Evolutionary conservation across 2,329 filamentous ascomycete species (phyloP), one percentile per base, ranked within the genome.

Genomic region (Botrytis hyacinthi): DNA sequence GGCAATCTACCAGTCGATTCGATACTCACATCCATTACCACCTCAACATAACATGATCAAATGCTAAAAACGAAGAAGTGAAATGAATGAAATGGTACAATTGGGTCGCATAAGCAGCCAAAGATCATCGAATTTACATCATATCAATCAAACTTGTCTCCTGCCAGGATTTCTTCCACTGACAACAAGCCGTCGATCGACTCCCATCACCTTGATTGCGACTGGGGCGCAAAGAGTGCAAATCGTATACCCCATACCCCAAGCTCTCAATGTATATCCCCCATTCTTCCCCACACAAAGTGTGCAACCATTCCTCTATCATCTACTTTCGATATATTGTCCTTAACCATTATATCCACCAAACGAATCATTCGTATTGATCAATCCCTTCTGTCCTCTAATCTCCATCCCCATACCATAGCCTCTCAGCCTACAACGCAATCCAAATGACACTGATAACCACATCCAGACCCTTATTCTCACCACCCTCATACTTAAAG

Each of bases 371-470:
- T 18, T n/a, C 60, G 3, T 54, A n/a, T n/a, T 54, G 22, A 16
- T 5, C 22, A 18, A 18, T n/a, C 22, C 32, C 32, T n/a, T 57
- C 51, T 57, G 18, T 54, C 26, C 35, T 62, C 35, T 9, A 40
- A 62, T 18, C 35, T 4, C 60, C 44, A 46, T 9, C 42, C 7
- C 60, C 35, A n/a, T n/a, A 0, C 9, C 14, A 20, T 40, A 57
- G n/a, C 29, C 63, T 3, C 46, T 16, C 6, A 20, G 26, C 20
- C 18, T 72, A 72, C 51, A 72, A 54, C 46, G 70, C 26, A 72
- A 96, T 89, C 93, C 93, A 96, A 81, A 95, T 93, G 78, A 92
- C 85, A 84, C 90, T 91, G 79, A 92, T 86, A 73, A 92, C 89
- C 69, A 92, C 88, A 78, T 92, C 90, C 83, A 92, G 85, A 54